These are phyloP conservation scores for Fusarium torulosum DNA, from an alignment of 2,329 filamentous ascomycete species.

Conservation along the genomic window DNA sequence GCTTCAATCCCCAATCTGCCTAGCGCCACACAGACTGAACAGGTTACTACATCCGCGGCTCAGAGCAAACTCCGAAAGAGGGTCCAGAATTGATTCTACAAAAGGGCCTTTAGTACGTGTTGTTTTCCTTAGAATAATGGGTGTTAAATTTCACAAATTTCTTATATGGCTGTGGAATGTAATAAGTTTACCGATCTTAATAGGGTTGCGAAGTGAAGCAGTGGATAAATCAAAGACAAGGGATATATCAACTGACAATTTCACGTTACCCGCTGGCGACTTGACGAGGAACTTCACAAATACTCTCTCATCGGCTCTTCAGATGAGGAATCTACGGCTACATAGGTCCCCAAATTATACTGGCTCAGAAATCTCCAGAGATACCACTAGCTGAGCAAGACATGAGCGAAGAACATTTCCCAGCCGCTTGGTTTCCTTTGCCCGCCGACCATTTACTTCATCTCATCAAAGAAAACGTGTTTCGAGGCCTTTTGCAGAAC, in stretches of 20 bases:
- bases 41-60: neutral
- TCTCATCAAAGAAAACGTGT: neutral
- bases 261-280: neutral
- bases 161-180: neutral
- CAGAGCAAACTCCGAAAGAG: neutral
- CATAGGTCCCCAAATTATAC: accelerated
- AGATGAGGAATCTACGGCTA: too few relatives aligned
- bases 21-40: neutral
- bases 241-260: neutral
- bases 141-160: too few relatives aligned
- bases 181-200: neutral
- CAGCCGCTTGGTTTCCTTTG: neutral
- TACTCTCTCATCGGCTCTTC: too few relatives aligned
- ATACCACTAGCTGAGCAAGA: too few relatives aligned
- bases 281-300: neutral
- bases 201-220: neutral
- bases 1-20: neutral
- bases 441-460: neutral
- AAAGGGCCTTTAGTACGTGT: neutral
- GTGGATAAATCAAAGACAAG: neutral
- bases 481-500: neutral
- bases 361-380: accelerated
- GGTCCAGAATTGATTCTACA: slow-evolving; percentile 3
- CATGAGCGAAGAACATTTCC: neutral
- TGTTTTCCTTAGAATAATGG: too few relatives aligned